These are phyloP conservation scores for Chalciporus piperatus DNA, from an alignment of 768 basidiomycete genomes.

Conservation along the genomic window DNA sequence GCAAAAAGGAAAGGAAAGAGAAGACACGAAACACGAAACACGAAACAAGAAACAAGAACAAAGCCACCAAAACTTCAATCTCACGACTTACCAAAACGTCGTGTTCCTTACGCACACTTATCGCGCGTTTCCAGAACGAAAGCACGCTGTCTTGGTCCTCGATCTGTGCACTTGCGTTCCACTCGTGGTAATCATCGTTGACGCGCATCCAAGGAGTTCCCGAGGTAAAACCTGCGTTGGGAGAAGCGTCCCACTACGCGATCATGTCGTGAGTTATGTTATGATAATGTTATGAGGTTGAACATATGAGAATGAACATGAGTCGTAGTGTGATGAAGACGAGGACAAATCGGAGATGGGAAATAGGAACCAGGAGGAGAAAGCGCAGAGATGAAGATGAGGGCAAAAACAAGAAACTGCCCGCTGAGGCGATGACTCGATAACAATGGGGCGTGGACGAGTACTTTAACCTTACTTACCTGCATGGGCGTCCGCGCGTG, in stretches of 20 bases:
- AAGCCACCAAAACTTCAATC: background rate
- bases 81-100: conserved; percentile 46
- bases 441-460: background rate
- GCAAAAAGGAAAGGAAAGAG: background rate
- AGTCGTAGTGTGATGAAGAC: background rate
- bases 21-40: background rate
- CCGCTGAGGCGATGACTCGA: background rate
- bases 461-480: conserved; percentile 30
- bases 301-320: background rate
- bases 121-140: conserved; percentile 58
- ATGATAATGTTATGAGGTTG: background rate
- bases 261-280: background rate
- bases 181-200: conserved; percentile 61
- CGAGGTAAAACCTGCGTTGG: conserved; percentile 63
- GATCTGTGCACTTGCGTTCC: conserved; percentile 54
- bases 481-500: conserved; percentile 72
- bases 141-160: conserved; percentile 51
- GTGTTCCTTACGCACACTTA: conserved; percentile 51
- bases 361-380: background rate
- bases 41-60: background rate
- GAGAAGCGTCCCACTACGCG: conserved; percentile 51
- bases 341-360: background rate
- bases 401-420: background rate
- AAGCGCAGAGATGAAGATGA: background rate
- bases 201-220: conserved; percentile 74